Evolutionary conservation across 1,139 yeast species (phyloP).

Genomic region (Blastobotrys apis): DNA sequence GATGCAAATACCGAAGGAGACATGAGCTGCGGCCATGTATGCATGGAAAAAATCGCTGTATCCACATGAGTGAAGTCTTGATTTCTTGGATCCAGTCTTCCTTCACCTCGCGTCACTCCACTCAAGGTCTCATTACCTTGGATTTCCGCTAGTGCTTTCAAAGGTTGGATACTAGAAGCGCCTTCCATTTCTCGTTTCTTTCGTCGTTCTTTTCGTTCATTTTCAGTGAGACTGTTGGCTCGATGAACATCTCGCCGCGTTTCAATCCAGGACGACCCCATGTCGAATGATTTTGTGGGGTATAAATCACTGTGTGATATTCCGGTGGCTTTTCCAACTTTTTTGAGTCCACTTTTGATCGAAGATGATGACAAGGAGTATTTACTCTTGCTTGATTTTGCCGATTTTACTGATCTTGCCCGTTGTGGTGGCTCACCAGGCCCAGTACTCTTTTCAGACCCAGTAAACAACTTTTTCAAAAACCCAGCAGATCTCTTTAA

Average conservation of each 20-base stretch:
- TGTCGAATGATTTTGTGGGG: constrained; percentile 6
- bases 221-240: constrained; percentile 65
- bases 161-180: constrained; percentile 63
- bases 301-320: constrained; percentile 6
- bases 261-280: constrained; percentile 42
- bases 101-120: constrained; percentile 24
- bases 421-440: constrained; percentile 4
- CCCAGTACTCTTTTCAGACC: neutral
- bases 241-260: constrained; percentile 62
- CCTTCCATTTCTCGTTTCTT: constrained; percentile 66
- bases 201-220: constrained; percentile 66
- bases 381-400: constrained; percentile 27
- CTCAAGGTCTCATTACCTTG: constrained; percentile 31
- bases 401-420: constrained; percentile 18
- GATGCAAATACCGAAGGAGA: constrained; percentile 48
- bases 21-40: constrained; percentile 37
- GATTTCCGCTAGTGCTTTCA: constrained; percentile 25
- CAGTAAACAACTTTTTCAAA: constrained; percentile 48
- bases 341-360: constrained; percentile 12
- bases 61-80: constrained; percentile 32
- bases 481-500: constrained; percentile 43
- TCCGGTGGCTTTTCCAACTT: constrained; percentile 4
- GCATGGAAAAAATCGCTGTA: constrained; percentile 27
- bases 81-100: constrained; percentile 22
- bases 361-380: constrained; percentile 22